Conservation (phyloP, 139 green algal species). For the Chlamydomonas sp. region DNA sequence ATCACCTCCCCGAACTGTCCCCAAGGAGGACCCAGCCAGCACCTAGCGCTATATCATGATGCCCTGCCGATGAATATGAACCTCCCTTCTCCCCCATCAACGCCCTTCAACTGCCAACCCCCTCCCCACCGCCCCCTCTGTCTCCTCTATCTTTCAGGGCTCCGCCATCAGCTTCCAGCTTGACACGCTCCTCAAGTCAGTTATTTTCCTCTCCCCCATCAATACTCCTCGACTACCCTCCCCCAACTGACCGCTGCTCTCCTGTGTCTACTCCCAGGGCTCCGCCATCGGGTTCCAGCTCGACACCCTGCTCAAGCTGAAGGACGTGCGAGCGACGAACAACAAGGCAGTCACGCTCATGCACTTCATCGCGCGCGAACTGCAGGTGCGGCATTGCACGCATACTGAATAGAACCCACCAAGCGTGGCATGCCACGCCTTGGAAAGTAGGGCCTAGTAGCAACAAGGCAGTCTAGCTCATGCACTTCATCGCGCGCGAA, state of each 20-base stretch:
- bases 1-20: no score
- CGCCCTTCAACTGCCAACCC: neutral
- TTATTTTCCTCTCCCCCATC: no score
- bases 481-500: constrained; percentile 63
- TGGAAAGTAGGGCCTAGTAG: constrained; percentile 36
- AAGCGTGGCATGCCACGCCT: no score
- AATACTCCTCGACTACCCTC: no score
- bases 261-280: constrained; percentile 21
- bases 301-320: constrained; percentile 45
- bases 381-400: neutral
- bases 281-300: constrained; percentile 36
- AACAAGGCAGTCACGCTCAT: constrained; percentile 46
- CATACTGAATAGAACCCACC: no score
- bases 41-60: no score
- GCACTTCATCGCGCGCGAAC: constrained; percentile 61
- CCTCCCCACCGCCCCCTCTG: no score
- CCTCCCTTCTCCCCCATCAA: no score
- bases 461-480: constrained; percentile 40
- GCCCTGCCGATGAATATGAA: no score
- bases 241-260: no score
- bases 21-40: no score
- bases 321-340: constrained; percentile 34
- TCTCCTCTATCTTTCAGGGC: constrained; percentile 14
- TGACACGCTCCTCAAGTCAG: constrained; percentile 36
- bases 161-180: constrained; percentile 34